Evolutionary conservation across 2,329 filamentous ascomycete species (phyloP), one percentile per base, ranked within the genome.

Genomic region (Pseudogymnoascus sp.): DNA sequence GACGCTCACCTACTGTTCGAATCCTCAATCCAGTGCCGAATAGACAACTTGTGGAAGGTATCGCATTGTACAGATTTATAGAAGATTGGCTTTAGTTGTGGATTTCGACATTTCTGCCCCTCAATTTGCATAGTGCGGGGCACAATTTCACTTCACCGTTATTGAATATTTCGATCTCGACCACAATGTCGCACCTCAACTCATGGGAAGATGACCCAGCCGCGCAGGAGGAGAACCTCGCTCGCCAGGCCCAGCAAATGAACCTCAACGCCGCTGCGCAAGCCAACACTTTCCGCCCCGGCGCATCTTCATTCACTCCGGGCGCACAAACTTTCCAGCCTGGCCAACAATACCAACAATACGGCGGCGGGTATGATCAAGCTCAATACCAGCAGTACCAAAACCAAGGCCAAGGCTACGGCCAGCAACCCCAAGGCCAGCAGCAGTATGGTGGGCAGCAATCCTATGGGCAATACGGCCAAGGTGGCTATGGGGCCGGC

Each of bases 151-250:
- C 59, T 42, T 56, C 50, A 56, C 29, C 59, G 35, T 26, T 35
- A 40, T 29, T 42, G 35, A 61, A 42, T 61, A 42, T 59, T 70
- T 67, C 50, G 21, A 65, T 40, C 35, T 61, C 47, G 53, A 33
- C 60, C 68, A 70, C 50, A 73, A 96, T 96, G 92, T 89, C 93
- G 71, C 87, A 93, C 76, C 89, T 91, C 72, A 92, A 96, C 76
- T 96, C 92, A 67, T 97, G 95, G 90, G 93, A 97, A 79, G 91
- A 96, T 73, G 90, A 93, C 72, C 86, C 87, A 72, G 81, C 87
- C 63, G 86, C 85, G 67, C 88, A 91, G 80, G 88, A 93, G 71
- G 88, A 84, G 68, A 77, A 90, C 71, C 85, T 96, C 76, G 85
- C 90, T 66, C 86, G 86, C 71, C 90, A 93, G 80, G 79, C 89